Evolutionary conservation across 768 basidiomycete genomes (phyloP).

Genomic region (Amanita rubescens): DNA sequence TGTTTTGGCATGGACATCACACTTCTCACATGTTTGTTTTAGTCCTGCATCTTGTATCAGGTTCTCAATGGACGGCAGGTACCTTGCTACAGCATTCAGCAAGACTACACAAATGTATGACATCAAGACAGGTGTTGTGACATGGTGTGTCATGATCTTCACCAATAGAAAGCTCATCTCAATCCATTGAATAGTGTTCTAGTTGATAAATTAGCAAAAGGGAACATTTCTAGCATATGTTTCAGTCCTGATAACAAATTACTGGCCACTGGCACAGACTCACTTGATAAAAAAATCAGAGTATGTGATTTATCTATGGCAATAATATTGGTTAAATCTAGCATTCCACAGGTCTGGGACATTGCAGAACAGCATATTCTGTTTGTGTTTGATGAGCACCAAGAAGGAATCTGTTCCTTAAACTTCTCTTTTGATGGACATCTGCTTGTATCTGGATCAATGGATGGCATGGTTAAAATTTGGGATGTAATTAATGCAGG

Average conservation of each 20-base stretch:
- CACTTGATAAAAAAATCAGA: slow-evolving; percentile 83
- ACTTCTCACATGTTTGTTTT: too few relatives aligned
- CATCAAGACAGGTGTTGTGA: too few relatives aligned
- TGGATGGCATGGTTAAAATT: slow-evolving; percentile 48
- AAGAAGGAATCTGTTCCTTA: slow-evolving; percentile 90
- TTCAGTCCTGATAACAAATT: slow-evolving; percentile 84
- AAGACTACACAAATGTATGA: too few relatives aligned
- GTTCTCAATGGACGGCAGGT: too few relatives aligned
- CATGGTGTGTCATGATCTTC: too few relatives aligned
- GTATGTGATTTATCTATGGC: slow-evolving; percentile 35
- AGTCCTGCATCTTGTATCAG: too few relatives aligned
- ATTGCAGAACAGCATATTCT: slow-evolving; percentile 76
- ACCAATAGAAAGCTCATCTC: too few relatives aligned
- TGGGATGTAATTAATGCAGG: slow-evolving; percentile 34
- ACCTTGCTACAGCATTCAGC: too few relatives aligned
- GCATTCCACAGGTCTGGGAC: slow-evolving; percentile 68
- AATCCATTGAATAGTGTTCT: too few relatives aligned
- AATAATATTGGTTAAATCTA: neutral
- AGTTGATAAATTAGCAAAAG: too few relatives aligned
- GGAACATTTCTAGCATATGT: too few relatives aligned
- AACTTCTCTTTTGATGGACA: slow-evolving; percentile 83
- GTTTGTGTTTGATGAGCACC: slow-evolving; percentile 82
- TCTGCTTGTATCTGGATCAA: slow-evolving; percentile 84
- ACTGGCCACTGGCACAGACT: slow-evolving; percentile 88
- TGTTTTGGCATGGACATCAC: too few relatives aligned